Evolutionary conservation across 169 alveolate species (phyloP).

Genomic region (Plasmodium knowlesi): DNA sequence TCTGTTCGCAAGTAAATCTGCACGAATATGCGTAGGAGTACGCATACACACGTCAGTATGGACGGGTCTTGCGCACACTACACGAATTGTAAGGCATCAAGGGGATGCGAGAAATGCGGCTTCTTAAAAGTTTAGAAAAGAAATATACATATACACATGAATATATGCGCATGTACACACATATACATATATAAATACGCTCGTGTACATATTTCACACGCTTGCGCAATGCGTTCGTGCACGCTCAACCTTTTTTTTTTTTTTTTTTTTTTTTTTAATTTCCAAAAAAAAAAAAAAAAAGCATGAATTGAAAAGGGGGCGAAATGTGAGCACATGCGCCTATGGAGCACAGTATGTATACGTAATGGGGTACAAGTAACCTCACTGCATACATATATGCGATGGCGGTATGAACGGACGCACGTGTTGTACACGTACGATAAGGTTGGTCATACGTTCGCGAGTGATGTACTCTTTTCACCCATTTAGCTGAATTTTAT

Average conservation of each 20-base stretch:
- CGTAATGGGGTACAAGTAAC: neutral
- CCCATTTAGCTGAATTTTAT: neutral
- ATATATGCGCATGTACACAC: slow-evolving; percentile 3
- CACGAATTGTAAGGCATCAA: neutral
- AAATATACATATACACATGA: neutral
- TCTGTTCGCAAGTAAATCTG: neutral
- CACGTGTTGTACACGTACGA: neutral
- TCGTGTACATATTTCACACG: neutral
- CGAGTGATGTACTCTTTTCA: neutral
- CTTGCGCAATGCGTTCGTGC: neutral
- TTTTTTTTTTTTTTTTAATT: neutral
- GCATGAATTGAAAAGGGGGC: neutral
- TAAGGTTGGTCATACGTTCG: neutral
- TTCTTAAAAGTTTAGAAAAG: slow-evolving; percentile 24
- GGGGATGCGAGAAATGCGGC: slow-evolving; percentile 5
- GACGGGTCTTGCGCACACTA: neutral
- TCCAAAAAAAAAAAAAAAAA: neutral
- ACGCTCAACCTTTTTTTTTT: neutral
- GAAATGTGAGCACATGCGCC: neutral
- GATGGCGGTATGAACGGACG: neutral
- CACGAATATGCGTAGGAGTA: neutral
- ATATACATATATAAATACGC: neutral
- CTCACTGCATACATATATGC: neutral
- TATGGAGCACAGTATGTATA: neutral
- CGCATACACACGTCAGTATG: neutral